A percentile compares a stretch with the other conserved stretches of the same genome.
phyloP scores from a whole-genome alignment of 768 basidiomycete species.

The Mycena floridula region DNA sequence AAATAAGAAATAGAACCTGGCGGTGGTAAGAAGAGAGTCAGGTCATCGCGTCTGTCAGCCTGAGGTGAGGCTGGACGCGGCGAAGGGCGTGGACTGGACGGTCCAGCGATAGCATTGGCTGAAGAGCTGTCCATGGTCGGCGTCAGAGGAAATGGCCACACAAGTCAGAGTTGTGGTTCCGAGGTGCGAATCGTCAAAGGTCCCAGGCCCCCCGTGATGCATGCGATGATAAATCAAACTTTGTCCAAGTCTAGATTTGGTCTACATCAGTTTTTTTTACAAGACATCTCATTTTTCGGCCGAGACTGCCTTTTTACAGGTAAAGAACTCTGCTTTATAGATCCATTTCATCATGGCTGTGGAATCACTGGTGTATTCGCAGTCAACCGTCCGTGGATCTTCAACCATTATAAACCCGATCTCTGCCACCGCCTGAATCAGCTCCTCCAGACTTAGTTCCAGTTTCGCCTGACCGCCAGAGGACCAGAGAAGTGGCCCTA shows the following conservation, averaged over 20 bases:
- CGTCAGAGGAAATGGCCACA: background rate
- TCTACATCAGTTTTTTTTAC: too few species aligned
- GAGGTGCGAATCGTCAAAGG: too few species aligned
- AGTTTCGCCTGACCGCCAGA: constrained; percentile 46
- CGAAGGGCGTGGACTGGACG: constrained; percentile 34
- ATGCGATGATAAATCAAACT: too few species aligned
- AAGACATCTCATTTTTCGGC: too few species aligned
- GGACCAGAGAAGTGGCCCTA: constrained; percentile 64
- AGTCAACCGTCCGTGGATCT: constrained; percentile 39
- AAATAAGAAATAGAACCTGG: constrained; percentile 26
- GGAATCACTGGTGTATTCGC: constrained; percentile 59
- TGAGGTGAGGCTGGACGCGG: constrained; percentile 22
- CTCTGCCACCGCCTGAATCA: constrained; percentile 41
- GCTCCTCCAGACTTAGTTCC: constrained; percentile 61
- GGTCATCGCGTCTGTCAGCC: constrained; percentile 23
- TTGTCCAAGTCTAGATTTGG: too few species aligned
- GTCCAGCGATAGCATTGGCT: constrained; percentile 58
- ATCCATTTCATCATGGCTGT: constrained; percentile 69
- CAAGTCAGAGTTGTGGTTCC: too few species aligned
- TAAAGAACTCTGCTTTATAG: constrained; percentile 64
- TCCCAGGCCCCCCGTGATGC: too few species aligned
- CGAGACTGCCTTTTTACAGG: too few species aligned
- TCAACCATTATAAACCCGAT: constrained; percentile 44
- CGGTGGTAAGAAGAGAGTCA: constrained; percentile 34
- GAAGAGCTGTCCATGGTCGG: constrained; percentile 27